Base-by-base conservation (phyloP, 306 rosid species). In the Sechiopsis laciniata region DNA sequence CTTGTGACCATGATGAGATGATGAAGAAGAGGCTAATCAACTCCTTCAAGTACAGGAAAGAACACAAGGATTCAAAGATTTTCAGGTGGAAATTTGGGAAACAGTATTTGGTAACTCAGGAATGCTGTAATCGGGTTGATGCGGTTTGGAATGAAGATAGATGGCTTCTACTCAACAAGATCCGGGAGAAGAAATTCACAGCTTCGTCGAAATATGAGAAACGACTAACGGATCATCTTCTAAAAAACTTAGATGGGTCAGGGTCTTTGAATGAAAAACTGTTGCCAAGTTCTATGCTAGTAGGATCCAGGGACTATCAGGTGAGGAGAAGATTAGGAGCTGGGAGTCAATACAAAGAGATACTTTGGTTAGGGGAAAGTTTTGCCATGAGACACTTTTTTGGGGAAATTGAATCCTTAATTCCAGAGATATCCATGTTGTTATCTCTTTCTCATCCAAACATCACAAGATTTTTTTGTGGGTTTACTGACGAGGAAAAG, bases 1-100 rank as follows among this genome's bases (percentile, higher is more conserved):
- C 95, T 63, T 71, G 68, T 55, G 99, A 91, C 84, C 85, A 73
- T 17, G 88, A 85, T 22, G 91, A 84, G 80, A 83, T 82, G 81
- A 79, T 82, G 68, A 88, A 78, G 82, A 90, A 83, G 82, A 89
- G 67, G 75, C 50, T 75, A 0, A 78, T 89, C 8, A 82, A 86
- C 74, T 79, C 81, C 4, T 78, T 73, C 35, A 94, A 91, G 79
- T 94, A 86, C 46, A 84, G 74, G 58, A 86, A 78, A 74, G 92
- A 91, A 76, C 83, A 80, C 55, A 83, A 79, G 71, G 99, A 94
- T 67, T 80, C 81, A 86, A 94, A 79, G 35, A 83, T 86, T 84
- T 91, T 91, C 78, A 87, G 76, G 55, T 91, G 99, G 99, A 87
- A 82, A 81, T 94, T 85, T 57, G 97, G 99, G 70, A 91, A 85